Evolutionary conservation across 768 basidiomycete genomes (phyloP).

Genomic region (Xanthoconium stramineum): DNA sequence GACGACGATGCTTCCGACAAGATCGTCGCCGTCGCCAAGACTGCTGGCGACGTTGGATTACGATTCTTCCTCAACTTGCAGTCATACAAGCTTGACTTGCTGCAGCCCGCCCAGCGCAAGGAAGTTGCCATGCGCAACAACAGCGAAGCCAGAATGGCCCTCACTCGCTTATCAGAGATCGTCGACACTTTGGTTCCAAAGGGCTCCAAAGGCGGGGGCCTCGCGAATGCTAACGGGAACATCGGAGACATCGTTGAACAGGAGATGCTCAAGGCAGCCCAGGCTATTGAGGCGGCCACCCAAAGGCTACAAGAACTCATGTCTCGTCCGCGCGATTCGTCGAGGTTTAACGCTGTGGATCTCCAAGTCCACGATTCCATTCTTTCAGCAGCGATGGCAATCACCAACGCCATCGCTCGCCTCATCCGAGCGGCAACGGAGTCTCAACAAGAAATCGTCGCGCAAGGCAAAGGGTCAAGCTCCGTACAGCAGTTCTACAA

Average conservation of each 20-base stretch:
- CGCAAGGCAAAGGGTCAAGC: conserved; percentile 90
- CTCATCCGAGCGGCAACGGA: conserved; percentile 96
- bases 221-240: conserved; percentile 83
- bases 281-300: conserved; percentile 92
- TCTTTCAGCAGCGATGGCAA: conserved; percentile 87
- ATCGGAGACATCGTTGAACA: conserved; percentile 95
- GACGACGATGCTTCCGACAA: conserved; percentile 93
- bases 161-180: conserved; percentile 81
- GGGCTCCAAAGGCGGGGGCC: conserved; percentile 62
- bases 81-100: conserved; percentile 87
- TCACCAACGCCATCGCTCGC: conserved; percentile 91
- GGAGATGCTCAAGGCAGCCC: conserved; percentile 92
- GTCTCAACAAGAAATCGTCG: conserved; percentile 97
- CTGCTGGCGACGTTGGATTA: conserved; percentile 82
- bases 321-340: conserved; percentile 81
- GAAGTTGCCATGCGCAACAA: conserved; percentile 90
- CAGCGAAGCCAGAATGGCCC: conserved; percentile 75
- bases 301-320: conserved; percentile 88
- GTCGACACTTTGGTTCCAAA: conserved; percentile 87
- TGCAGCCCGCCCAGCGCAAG: conserved; percentile 70
- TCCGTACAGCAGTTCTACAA: conserved; percentile 98
- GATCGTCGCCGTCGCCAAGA: conserved; percentile 79
- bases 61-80: conserved; percentile 95
- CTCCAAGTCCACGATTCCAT: conserved; percentile 98
- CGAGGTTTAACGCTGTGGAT: conserved; percentile 87